Base-by-base conservation (phyloP, 2,329 filamentous ascomycete genomes). In the Colletotrichum costaricense region DNA sequence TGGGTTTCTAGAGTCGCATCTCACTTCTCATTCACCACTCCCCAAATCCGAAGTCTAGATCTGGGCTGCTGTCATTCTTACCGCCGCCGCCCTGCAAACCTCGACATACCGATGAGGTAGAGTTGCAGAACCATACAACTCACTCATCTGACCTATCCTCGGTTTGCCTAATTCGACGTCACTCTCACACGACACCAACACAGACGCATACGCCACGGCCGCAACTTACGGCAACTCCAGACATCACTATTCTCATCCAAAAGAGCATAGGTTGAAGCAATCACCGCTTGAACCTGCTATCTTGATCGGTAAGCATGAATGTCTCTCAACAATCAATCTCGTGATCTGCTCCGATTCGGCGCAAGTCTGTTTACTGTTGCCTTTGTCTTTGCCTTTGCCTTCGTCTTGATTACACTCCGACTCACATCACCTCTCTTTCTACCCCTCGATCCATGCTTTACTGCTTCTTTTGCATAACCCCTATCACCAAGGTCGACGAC, bases 221-320 rank as follows among this genome's bases (percentile, higher is more conserved):
- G 24, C 60, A 30, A 33, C 60, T 66, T 35, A 56, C 46, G 52
- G 49, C 56, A 56, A 46, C 22, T 30, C 33, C 12, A 33, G 30
- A 28, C 38, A 28, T 38, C 22, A 54, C 38, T 26, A 26, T 46
- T 19, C 22, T 26, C 49, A 54, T 8, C 24, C 26, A 19, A 38
- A 55, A 16, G 28, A 28, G 30, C 22, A n/a, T 28, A 26, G 26
- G 49, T 26, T 49, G 30, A 52, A 24, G 49, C 52, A 28, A 63
- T 68, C 26, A 22, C 69, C 59, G 24, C 66, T 35, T 57, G 42
- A 63, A 62, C 59, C 33, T 55, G 42, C n/a, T 46, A 65, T 57
- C 38, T 55, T 63, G 22, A 42, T 54, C 35, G 60, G 71, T 73
- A 73, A 70, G 71, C 35, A 35, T 66, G 42, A 19, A 46, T 46